Conservation (phyloP, 441 rosid genomes). For the Sinapis alba region DNA sequence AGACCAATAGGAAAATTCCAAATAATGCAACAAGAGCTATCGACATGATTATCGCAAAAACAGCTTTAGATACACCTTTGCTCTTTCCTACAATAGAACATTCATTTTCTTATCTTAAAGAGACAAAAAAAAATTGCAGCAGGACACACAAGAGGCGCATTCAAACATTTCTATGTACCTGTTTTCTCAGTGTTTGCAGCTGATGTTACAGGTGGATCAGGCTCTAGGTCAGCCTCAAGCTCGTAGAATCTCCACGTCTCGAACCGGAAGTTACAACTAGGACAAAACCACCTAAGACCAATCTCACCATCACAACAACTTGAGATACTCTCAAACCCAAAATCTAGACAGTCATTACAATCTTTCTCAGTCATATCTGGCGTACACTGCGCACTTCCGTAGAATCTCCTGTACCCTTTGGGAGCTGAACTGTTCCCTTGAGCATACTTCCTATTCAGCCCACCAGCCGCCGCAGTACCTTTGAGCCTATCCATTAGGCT, state of each 20-base stretch:
- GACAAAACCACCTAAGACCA: conserved; percentile 45
- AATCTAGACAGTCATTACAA: conserved; percentile 39
- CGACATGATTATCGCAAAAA: conserved; percentile 35
- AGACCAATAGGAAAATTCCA: conserved; percentile 28
- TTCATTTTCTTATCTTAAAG: neutral
- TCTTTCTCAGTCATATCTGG: conserved; percentile 44
- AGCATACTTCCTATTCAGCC: conserved; percentile 40
- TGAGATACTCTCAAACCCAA: conserved; percentile 11
- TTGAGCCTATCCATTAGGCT: conserved; percentile 26
- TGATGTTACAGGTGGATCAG: conserved; percentile 23
- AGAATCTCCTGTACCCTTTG: conserved; percentile 19
- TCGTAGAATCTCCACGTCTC: conserved; percentile 40
- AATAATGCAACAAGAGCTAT: conserved; percentile 30
- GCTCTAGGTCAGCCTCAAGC: conserved; percentile 6
- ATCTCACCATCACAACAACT: conserved; percentile 19
- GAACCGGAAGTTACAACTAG: conserved; percentile 50
- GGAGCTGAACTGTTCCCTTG: conserved; percentile 17
- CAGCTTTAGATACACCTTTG: conserved; percentile 22
- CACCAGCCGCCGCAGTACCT: conserved; percentile 39
- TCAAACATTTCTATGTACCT: conserved; percentile 13
- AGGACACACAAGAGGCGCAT: neutral
- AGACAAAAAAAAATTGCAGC: neutral
- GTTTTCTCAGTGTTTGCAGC: conserved; percentile 8
- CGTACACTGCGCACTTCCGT: conserved; percentile 47
- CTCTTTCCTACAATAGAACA: conserved; percentile 39